A percentile compares a stretch with the other conserved stretches of the same genome.
These are phyloP conservation scores for Tuber brumale DNA, from an alignment of 495 filamentous ascomycete species.

Conservation along the genomic window DNA sequence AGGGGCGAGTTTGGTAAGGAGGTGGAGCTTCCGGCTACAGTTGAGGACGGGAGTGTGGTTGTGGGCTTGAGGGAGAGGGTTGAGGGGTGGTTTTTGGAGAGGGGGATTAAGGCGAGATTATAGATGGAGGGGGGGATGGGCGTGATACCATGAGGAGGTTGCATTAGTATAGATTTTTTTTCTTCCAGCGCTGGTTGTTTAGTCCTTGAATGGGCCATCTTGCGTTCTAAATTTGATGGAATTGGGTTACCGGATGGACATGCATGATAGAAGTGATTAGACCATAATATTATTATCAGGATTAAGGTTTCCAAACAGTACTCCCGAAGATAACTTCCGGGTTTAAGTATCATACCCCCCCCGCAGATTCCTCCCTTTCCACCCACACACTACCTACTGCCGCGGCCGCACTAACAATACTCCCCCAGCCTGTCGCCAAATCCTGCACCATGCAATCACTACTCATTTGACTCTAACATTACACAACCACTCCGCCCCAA, in stretches of 20 bases:
- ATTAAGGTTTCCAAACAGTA: neutral
- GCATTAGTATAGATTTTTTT: neutral
- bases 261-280: neutral
- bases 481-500: neutral
- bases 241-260: neutral
- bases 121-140: constrained; percentile 35
- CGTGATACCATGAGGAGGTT: neutral
- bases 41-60: constrained; percentile 51
- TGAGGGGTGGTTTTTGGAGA: constrained; percentile 48
- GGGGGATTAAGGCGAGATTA: constrained; percentile 54
- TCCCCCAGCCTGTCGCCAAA: neutral
- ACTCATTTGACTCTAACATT: neutral
- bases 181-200: neutral
- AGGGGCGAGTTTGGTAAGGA: constrained; percentile 48
- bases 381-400: neutral
- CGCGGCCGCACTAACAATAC: neutral
- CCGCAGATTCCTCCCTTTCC: neutral
- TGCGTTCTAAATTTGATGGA: neutral
- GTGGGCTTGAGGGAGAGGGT: constrained; percentile 49
- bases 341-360: neutral
- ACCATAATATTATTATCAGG: neutral
- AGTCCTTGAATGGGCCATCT: neutral
- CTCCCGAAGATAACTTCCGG: neutral
- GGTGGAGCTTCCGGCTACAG: constrained; percentile 51
- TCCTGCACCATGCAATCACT: neutral